Conservation (phyloP, 495 filamentous ascomycete species). For the Penicillium longicatenatum region DNA sequence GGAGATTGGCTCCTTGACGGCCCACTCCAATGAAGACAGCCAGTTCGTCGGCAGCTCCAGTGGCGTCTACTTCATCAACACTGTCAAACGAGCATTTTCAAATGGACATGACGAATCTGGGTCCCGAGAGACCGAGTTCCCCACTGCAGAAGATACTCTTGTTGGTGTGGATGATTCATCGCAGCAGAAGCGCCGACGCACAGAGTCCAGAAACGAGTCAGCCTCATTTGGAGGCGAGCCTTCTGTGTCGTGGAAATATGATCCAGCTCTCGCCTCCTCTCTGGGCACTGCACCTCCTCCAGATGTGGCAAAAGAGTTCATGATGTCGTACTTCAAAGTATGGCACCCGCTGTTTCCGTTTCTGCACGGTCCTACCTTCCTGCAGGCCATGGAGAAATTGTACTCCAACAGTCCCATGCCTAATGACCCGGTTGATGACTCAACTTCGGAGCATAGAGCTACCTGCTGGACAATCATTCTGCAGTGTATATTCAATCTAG, state of each 20-base stretch:
- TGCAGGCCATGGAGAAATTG: slow-evolving; percentile 46
- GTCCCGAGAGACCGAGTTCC: slow-evolving; percentile 33
- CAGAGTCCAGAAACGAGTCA: slow-evolving; percentile 5
- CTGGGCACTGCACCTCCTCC: slow-evolving; percentile 36
- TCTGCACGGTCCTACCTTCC: slow-evolving; percentile 51
- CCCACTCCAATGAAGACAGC: slow-evolving; percentile 45
- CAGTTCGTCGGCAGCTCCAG: slow-evolving; percentile 47
- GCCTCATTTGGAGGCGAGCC: slow-evolving; percentile 8
- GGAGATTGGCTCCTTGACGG: slow-evolving; percentile 43
- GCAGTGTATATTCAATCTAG: slow-evolving; percentile 44
- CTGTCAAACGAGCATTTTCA: slow-evolving; percentile 43
- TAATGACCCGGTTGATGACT: not conserved
- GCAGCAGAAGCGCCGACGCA: slow-evolving; percentile 22
- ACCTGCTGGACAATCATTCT: slow-evolving; percentile 43
- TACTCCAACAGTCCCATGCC: slow-evolving; percentile 26
- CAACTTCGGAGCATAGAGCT: slow-evolving; percentile 22
- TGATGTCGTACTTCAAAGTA: slow-evolving; percentile 47
- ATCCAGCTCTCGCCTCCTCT: slow-evolving; percentile 26
- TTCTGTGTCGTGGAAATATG: slow-evolving; percentile 34
- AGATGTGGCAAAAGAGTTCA: slow-evolving; percentile 32
- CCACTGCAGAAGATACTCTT: slow-evolving; percentile 40
- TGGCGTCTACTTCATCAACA: slow-evolving; percentile 47
- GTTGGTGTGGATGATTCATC: slow-evolving; percentile 36
- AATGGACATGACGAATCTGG: slow-evolving; percentile 21
- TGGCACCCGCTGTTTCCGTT: slow-evolving; percentile 55